Conservation (phyloP, 148 eudicot species). For the Fallopia convolvulus region DNA sequence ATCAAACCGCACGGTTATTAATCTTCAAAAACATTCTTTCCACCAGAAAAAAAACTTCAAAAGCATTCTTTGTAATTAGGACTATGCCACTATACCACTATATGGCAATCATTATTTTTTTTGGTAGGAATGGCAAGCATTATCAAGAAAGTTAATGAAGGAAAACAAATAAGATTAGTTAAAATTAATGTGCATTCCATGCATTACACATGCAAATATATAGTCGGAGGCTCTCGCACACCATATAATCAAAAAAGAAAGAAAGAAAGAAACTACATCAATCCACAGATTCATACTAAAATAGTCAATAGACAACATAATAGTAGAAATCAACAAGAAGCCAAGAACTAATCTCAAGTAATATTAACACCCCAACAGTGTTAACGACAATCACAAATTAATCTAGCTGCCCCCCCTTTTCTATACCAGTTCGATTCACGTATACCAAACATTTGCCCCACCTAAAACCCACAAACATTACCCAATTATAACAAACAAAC, state of each 20-base stretch:
- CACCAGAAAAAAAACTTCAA: no score
- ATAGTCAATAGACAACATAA: background rate
- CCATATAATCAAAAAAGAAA: background rate
- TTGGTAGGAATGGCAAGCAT: no score
- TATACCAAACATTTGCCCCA: slow-evolving; percentile 5
- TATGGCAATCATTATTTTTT: no score
- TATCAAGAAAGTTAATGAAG: background rate
- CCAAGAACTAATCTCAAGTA: background rate
- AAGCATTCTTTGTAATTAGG: no score
- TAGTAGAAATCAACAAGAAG: background rate
- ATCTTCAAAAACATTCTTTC: no score
- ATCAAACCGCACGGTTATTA: no score
- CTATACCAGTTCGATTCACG: background rate
- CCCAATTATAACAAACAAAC: background rate
- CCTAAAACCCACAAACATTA: background rate
- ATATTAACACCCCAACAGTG: background rate
- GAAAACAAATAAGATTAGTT: no score
- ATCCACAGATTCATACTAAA: background rate
- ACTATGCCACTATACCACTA: no score
- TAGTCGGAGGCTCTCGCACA: no score
- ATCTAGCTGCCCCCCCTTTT: background rate
- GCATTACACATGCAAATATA: background rate
- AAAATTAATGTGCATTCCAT: no score
- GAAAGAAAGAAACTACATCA: background rate
- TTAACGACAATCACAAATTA: background rate